Percentiles rank a stretch among this genome's conserved stretches.
Evolutionary conservation across 805 yeast genomes (phyloP).

Genomic region (Candida quercuum): DNA sequence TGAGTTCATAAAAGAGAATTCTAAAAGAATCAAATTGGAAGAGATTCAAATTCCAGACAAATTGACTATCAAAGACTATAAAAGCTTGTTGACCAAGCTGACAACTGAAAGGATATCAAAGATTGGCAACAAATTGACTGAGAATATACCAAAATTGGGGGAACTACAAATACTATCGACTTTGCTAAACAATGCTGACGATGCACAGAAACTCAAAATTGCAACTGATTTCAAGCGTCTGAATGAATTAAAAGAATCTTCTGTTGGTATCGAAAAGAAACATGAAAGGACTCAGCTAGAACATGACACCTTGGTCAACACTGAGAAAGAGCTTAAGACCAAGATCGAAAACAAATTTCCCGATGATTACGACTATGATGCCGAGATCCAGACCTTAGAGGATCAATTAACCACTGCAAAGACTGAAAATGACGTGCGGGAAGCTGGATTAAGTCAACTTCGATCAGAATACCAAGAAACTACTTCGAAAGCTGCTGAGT

Average conservation of each 20-base stretch:
- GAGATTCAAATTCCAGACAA: slow-evolving; percentile 12
- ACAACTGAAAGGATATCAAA: slow-evolving; percentile 29
- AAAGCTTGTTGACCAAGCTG: slow-evolving; percentile 30
- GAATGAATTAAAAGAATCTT: slow-evolving; percentile 15
- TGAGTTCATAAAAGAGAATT: slow-evolving; percentile 6
- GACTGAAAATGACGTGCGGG: slow-evolving; percentile 21
- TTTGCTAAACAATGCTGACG: slow-evolving; percentile 33
- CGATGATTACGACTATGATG: slow-evolving; percentile 6
- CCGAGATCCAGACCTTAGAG: slow-evolving; percentile 25
- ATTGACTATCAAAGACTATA: slow-evolving; percentile 29
- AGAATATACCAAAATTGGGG: slow-evolving; percentile 18
- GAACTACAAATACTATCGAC: slow-evolving; percentile 33
- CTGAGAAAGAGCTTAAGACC: slow-evolving; percentile 3
- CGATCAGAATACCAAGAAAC: slow-evolving; percentile 38
- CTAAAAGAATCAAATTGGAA: slow-evolving; percentile 12
- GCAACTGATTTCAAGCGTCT: slow-evolving; percentile 32
- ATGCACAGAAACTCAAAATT: slow-evolving; percentile 32
- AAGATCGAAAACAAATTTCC: slow-evolving; percentile 19
- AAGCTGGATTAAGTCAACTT: slow-evolving; percentile 10
- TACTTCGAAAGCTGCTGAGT: slow-evolving; percentile 44
- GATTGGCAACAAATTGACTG: slow-evolving; percentile 21
- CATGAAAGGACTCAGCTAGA: slow-evolving; percentile 19
- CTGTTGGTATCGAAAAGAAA: slow-evolving; percentile 12
- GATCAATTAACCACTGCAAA: slow-evolving; percentile 36
- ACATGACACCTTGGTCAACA: slow-evolving; percentile 12